A percentile compares a stretch with the other conserved stretches of the same genome.
These are phyloP conservation scores for Poteriospumella lacustris DNA, from an alignment of 108 stramenopile genomes.

Conservation along the genomic window DNA sequence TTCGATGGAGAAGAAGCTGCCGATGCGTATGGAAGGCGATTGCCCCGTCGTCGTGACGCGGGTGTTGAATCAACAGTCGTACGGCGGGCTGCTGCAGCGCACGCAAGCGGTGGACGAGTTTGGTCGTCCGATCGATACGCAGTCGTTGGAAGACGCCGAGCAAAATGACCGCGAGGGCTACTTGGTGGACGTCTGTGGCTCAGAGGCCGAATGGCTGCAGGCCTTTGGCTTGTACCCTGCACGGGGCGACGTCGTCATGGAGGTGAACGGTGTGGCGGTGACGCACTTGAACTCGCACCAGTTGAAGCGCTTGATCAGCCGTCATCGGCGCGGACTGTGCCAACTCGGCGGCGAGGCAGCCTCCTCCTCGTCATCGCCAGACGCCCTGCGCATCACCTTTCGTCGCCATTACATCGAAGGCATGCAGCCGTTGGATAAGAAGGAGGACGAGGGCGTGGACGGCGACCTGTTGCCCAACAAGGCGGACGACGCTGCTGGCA, in stretches of 20 bases:
- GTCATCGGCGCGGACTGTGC: not conserved
- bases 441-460: no score
- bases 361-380: no score
- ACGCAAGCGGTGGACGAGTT: no score
- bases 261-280: not conserved
- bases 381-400: not conserved
- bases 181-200: not conserved
- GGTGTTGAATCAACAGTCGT: not conserved
- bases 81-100: not conserved
- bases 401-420: not conserved
- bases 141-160: no score
- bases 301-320: not conserved
- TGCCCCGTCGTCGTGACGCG: constrained; percentile 19
- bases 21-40: constrained; percentile 17
- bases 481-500: no score
- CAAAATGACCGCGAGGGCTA: not conserved
- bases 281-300: constrained; percentile 8
- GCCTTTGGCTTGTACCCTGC: not conserved
- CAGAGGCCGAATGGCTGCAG: not conserved
- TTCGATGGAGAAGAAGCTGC: not conserved
- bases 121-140: no score
- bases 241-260: not conserved
- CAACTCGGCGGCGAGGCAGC: not conserved
- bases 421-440: not conserved
- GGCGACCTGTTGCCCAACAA: no score